Conservation (phyloP, 495 filamentous ascomycete species). For the Chaetomium fimeti region DNA sequence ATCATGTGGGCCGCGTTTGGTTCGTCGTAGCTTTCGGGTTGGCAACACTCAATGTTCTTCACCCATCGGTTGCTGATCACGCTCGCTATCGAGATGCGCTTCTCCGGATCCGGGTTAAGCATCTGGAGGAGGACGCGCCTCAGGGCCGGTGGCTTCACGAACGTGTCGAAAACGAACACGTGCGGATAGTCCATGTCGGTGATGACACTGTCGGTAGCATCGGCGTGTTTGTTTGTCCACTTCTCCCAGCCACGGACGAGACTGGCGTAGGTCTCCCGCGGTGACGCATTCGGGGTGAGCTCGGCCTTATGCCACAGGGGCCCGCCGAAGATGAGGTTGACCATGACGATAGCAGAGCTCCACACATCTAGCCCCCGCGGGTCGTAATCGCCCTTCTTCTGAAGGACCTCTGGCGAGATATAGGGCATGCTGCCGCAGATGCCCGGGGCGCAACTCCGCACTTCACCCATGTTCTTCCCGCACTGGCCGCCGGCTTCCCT, state of each 20-base stretch:
- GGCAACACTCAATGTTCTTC: conserved; percentile 69
- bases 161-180: conserved; percentile 49
- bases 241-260: conserved; percentile 63
- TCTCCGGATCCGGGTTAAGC: conserved; percentile 68
- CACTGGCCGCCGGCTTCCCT: conserved; percentile 61
- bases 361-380: conserved; percentile 74
- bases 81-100: conserved; percentile 62
- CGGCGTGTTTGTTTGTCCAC: conserved; percentile 54
- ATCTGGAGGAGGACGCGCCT: conserved; percentile 68
- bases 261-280: conserved; percentile 49
- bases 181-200: conserved; percentile 54
- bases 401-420: conserved; percentile 73
- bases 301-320: conserved; percentile 64
- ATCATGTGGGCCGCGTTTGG: conserved; percentile 43
- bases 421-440: conserved; percentile 76
- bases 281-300: conserved; percentile 31
- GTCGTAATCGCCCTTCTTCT: conserved; percentile 65
- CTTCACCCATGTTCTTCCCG: conserved; percentile 62
- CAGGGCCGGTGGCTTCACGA: conserved; percentile 52
- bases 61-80: conserved; percentile 63
- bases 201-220: conserved; percentile 47
- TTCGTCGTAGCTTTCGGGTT: conserved; percentile 58
- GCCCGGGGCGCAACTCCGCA: conserved; percentile 64
- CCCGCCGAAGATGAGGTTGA: conserved; percentile 63
- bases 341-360: conserved; percentile 72